Conservation (phyloP, 306 rosid genomes). For the Luffa acutangula region DNA sequence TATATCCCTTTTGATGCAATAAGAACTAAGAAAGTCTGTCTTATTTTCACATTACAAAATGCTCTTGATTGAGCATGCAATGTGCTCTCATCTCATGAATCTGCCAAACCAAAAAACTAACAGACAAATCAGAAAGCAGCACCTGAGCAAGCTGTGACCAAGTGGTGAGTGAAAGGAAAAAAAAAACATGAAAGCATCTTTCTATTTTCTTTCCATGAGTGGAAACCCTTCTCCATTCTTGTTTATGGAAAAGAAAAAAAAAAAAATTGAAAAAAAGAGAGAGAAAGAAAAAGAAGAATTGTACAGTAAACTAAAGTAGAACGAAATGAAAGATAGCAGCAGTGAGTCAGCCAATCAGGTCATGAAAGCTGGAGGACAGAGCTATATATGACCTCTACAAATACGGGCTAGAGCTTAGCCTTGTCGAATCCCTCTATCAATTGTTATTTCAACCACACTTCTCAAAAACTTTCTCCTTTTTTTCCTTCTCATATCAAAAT, state of each 20-base stretch:
- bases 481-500: not conserved
- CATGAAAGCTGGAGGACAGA: conserved; percentile 9
- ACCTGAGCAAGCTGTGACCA: not conserved
- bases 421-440: conserved; percentile 11
- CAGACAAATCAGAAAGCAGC: not conserved
- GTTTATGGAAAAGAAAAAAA: not conserved
- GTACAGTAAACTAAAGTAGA: conserved; percentile 8
- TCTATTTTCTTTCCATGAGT: not conserved
- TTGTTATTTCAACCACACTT: conserved; percentile 8
- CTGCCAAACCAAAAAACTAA: not conserved
- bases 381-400: conserved; percentile 13
- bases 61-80: not conserved
- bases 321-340: not conserved
- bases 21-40: not conserved
- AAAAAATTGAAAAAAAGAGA: not conserved
- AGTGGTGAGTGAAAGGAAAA: too few relatives aligned
- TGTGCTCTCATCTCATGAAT: not conserved
- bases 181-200: not conserved
- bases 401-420: conserved; percentile 11
- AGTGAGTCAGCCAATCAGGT: conserved; percentile 10
- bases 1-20: not conserved
- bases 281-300: not conserved
- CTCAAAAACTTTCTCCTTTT: not conserved
- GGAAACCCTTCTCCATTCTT: not conserved
- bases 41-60: not conserved